A percentile compares a stretch with the other conserved stretches of the same genome.
Evolutionary conservation across 2,329 filamentous ascomycete genomes (phyloP).

Genomic region (Fusarium drepaniforme): DNA sequence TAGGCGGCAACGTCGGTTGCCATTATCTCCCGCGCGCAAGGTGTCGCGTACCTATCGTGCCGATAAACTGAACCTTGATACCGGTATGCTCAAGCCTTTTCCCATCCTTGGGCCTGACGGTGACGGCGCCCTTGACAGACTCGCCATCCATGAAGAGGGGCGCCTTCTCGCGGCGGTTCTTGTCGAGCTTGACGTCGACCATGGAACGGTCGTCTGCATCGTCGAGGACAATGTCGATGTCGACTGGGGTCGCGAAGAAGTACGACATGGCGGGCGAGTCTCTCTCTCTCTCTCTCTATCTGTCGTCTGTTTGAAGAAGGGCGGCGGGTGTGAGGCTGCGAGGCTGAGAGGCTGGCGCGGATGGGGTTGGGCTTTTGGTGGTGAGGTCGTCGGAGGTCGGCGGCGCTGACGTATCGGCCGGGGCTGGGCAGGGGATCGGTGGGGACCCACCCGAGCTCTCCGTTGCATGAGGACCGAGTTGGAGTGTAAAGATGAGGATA

Average conservation of each 20-base stretch:
- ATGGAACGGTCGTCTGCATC: slow-evolving; percentile 94
- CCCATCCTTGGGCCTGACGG: slow-evolving; percentile 95
- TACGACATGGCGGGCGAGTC: slow-evolving; percentile 79
- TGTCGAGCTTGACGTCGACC: slow-evolving; percentile 98
- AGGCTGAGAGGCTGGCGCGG: slow-evolving; percentile 39
- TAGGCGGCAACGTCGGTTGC: neutral
- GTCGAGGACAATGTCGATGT: slow-evolving; percentile 98
- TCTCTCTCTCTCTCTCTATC: neutral
- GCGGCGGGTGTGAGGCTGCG: slow-evolving; percentile 21
- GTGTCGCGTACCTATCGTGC: slow-evolving; percentile 82
- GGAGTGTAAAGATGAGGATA: neutral
- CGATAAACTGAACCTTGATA: slow-evolving; percentile 99
- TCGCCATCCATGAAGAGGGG: slow-evolving; percentile 98
- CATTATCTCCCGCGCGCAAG: neutral
- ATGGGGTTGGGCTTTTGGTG: slow-evolving; percentile 34
- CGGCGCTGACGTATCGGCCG: slow-evolving; percentile 51
- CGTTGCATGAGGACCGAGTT: neutral
- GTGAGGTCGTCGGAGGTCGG: slow-evolving; percentile 35
- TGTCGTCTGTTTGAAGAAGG: neutral
- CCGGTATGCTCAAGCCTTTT: slow-evolving; percentile 98
- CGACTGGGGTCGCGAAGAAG: slow-evolving; percentile 97
- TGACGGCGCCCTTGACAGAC: slow-evolving; percentile 96
- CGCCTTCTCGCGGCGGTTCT: slow-evolving; percentile 96
- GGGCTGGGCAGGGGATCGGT: slow-evolving; percentile 37
- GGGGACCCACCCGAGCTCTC: slow-evolving; percentile 43